These are phyloP conservation scores for Cutaneotrichosporon sp. DNA, from an alignment of 1,284 basidiomycete species.

Conservation along the genomic window DNA sequence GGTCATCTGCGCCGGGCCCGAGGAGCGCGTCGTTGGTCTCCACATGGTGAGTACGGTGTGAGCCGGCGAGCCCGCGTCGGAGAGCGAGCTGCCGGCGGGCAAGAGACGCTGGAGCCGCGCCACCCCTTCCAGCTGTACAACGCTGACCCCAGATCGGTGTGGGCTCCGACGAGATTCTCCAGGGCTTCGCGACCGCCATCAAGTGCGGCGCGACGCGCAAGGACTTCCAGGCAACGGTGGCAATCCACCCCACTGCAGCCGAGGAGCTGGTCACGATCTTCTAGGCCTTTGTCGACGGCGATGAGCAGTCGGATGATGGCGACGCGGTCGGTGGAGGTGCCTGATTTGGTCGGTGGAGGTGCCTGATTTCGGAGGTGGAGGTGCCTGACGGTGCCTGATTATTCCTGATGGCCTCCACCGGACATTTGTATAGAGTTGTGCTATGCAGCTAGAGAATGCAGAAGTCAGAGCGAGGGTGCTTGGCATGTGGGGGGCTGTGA, in stretches of 20 bases:
- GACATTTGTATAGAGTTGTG: background rate
- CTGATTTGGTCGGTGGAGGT: background rate
- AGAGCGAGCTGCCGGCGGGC: too few relatives aligned
- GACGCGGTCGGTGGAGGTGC: too few relatives aligned
- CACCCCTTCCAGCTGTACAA: too few relatives aligned
- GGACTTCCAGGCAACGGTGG: constrained; percentile 85
- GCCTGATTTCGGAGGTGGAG: too few relatives aligned
- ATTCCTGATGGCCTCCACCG: too few relatives aligned
- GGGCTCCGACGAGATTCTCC: constrained; percentile 88
- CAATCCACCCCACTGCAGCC: constrained; percentile 64
- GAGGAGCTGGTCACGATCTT: constrained; percentile 53
- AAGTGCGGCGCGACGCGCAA: constrained; percentile 91
- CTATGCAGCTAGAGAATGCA: background rate
- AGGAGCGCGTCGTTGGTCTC: constrained; percentile 91
- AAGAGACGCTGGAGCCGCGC: too few relatives aligned
- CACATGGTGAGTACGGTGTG: constrained; percentile 67
- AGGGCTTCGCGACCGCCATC: constrained; percentile 87
- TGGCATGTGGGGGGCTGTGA: too few relatives aligned
- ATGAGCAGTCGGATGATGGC: too few relatives aligned
- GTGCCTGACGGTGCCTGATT: too few relatives aligned
- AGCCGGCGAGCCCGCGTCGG: constrained; percentile 69
- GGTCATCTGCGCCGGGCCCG: constrained; percentile 78
- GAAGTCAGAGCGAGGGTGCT: background rate
- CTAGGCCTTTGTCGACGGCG: too few relatives aligned
- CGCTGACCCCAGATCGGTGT: constrained; percentile 62